phyloP scores from a whole-genome alignment of 2,329 filamentous ascomycete species.

The Colletotrichum eremochloae region DNA sequence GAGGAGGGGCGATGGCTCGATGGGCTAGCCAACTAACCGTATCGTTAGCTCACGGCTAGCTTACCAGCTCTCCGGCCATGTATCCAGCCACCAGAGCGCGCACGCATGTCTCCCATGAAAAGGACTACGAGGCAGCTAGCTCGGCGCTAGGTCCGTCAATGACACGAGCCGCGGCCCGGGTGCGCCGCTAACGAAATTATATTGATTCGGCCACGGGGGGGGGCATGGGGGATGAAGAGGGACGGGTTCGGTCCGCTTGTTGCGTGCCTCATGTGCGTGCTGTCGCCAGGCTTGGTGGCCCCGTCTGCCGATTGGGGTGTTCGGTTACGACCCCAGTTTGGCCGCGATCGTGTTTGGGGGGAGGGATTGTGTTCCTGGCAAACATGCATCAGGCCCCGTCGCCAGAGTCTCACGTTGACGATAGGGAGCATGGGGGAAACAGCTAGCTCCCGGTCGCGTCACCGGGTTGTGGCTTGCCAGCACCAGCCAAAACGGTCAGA shows the following conservation, averaged over 20 bases:
- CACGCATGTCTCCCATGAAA: not conserved
- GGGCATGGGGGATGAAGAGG: not conserved
- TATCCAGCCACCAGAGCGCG: not conserved
- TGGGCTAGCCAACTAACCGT: not conserved
- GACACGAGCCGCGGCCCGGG: constrained; percentile 8
- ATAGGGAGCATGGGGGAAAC: not conserved
- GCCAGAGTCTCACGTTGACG: not conserved
- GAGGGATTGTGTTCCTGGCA: not conserved
- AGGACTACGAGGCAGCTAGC: not conserved
- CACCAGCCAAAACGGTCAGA: not conserved
- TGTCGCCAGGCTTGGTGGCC: not conserved
- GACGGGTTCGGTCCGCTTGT: not conserved
- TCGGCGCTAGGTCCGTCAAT: constrained; percentile 8
- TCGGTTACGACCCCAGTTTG: too few species aligned
- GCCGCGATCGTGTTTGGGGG: not conserved
- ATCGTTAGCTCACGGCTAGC: not conserved
- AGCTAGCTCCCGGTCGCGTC: not conserved
- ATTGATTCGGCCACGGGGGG: not conserved
- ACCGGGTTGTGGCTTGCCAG: not conserved
- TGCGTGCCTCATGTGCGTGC: too few species aligned
- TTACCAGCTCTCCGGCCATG: constrained; percentile 1
- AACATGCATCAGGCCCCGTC: not conserved
- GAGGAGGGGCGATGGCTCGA: not conserved
- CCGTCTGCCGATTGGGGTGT: not conserved
- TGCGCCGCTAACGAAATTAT: constrained; percentile 6